phyloP scores from a whole-genome alignment of 139 green algal species.

The Chlamydomonas asymmetrica region DNA sequence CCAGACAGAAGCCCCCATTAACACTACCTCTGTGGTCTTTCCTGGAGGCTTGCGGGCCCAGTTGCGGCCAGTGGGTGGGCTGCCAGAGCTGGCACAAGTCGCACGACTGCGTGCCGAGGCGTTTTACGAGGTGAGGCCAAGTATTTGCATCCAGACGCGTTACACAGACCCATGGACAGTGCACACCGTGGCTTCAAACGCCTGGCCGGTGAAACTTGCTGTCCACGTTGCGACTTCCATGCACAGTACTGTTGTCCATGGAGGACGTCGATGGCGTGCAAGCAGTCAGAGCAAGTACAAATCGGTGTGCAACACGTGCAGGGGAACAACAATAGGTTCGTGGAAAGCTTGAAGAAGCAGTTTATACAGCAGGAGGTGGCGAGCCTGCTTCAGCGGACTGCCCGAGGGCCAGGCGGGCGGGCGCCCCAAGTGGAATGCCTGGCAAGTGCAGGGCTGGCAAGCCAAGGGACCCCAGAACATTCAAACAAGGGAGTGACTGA shows the following conservation, averaged over 20 bases:
- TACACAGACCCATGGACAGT: background rate
- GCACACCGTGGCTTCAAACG: background rate
- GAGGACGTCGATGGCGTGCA: background rate
- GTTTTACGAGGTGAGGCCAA: conserved; percentile 45
- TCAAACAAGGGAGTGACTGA: background rate
- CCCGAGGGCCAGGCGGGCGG: conserved; percentile 47
- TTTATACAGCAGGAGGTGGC: conserved; percentile 57
- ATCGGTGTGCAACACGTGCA: conserved; percentile 11
- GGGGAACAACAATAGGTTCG: conserved; percentile 54
- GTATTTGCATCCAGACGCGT: background rate
- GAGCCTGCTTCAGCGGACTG: conserved; percentile 47
- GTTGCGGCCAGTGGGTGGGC: too few species aligned
- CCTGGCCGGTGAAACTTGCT: background rate
- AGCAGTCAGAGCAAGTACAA: background rate
- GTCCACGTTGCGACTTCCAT: background rate
- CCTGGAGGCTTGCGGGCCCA: too few species aligned
- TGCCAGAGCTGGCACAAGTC: conserved; percentile 43
- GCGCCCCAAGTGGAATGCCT: background rate
- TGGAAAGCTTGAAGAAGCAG: conserved; percentile 54
- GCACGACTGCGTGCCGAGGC: conserved; percentile 46
- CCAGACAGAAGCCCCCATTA: too few species aligned
- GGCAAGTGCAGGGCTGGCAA: background rate
- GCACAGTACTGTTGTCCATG: background rate
- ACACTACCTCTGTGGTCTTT: too few species aligned
- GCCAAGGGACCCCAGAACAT: background rate